Evolutionary conservation across 768 basidiomycete species (phyloP).

Genomic region (Crassisporium funariophilum): DNA sequence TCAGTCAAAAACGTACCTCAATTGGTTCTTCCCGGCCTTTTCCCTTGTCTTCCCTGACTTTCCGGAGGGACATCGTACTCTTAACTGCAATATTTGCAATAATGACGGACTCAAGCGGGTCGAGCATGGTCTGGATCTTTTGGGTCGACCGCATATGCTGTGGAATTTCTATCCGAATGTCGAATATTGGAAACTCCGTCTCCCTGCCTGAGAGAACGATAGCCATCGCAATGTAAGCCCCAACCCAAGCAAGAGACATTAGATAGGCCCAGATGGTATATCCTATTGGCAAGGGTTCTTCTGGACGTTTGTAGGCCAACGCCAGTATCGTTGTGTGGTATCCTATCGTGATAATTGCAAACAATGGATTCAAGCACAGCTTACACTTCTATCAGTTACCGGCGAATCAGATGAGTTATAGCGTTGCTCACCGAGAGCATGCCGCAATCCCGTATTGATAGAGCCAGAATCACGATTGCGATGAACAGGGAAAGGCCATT

Average conservation of each 20-base stretch:
- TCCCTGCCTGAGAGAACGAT: conserved; percentile 22
- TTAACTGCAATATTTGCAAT: conserved; percentile 24
- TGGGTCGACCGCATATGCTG: conserved; percentile 11
- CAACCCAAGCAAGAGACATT: conserved; percentile 27
- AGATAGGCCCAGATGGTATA: conserved; percentile 24
- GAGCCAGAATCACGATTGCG: conserved; percentile 17
- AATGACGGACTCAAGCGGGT: conserved; percentile 21
- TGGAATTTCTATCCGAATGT: conserved; percentile 16
- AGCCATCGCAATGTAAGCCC: conserved; percentile 29
- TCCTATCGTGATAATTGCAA: conserved; percentile 23
- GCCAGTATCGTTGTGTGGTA: conserved; percentile 23
- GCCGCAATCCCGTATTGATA: conserved; percentile 23
- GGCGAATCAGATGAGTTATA: not conserved
- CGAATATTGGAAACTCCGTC: conserved; percentile 12
- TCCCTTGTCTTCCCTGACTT: conserved; percentile 8
- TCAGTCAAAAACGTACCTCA: not conserved
- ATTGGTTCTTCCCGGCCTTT: not conserved
- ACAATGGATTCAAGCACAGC: conserved; percentile 27
- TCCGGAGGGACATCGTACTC: conserved; percentile 18
- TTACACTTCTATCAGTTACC: not conserved
- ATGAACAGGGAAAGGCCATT: conserved; percentile 25
- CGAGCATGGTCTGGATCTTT: conserved; percentile 26
- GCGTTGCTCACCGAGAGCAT: conserved; percentile 24
- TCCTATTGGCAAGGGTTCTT: conserved; percentile 15
- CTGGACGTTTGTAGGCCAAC: conserved; percentile 19